Conservation (phyloP, 768 basidiomycete genomes). For the Suillus weaverae region DNA sequence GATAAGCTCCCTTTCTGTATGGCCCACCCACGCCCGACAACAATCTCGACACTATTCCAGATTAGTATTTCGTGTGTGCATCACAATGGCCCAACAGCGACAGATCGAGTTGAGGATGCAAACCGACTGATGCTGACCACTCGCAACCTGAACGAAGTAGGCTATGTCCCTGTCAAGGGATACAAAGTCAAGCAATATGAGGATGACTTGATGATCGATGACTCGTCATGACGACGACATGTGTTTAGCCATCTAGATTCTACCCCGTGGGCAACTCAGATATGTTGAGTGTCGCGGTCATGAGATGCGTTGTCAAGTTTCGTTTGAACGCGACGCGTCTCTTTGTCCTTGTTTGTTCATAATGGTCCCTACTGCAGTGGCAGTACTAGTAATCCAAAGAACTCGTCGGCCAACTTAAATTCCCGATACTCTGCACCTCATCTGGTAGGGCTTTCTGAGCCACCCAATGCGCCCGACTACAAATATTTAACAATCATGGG, state of each 20-base stretch:
- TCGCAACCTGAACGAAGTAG: background rate
- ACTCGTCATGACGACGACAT: background rate
- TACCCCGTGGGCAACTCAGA: background rate
- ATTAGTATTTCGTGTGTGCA: background rate
- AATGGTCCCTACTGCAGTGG: no score
- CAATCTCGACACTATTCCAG: background rate
- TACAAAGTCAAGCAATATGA: background rate
- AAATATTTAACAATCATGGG: conserved; percentile 63
- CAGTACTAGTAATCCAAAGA: background rate
- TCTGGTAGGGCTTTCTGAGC: background rate
- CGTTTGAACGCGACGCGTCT: conserved; percentile 30
- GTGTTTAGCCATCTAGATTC: background rate
- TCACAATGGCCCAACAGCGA: background rate
- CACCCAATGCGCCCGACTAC: background rate
- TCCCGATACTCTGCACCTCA: background rate
- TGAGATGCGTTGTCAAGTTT: background rate
- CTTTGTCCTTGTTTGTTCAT: conserved; percentile 29
- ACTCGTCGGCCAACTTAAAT: conserved; percentile 7
- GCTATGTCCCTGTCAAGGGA: background rate
- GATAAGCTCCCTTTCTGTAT: background rate
- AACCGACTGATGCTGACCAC: background rate
- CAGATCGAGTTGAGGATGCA: background rate
- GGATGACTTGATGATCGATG: background rate
- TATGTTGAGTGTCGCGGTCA: background rate
- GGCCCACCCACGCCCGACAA: background rate